Conservation (phyloP, 2,329 filamentous ascomycete genomes). For the Talaromyces sp. region DNA sequence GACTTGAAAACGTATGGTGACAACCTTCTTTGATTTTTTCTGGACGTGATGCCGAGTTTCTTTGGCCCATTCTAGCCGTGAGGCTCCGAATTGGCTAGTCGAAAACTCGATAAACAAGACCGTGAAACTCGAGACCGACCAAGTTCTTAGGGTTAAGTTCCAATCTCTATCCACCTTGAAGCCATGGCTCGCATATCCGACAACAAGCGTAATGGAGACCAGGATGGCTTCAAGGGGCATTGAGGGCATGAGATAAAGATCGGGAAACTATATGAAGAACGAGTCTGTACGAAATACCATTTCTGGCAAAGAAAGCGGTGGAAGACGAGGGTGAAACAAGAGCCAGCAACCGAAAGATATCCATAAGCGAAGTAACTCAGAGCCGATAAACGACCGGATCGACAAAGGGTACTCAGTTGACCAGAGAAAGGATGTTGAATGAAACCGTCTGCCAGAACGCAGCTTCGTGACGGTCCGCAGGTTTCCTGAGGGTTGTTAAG, state of each 20-base stretch:
- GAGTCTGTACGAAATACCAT: slow-evolving; percentile 54
- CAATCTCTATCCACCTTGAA: slow-evolving; percentile 62
- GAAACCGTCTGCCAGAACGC: not conserved
- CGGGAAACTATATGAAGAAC: slow-evolving; percentile 78
- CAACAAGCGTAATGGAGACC: slow-evolving; percentile 22
- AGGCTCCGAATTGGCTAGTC: slow-evolving; percentile 53
- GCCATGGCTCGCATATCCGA: slow-evolving; percentile 31
- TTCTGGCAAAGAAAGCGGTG: slow-evolving; percentile 33
- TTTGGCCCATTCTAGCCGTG: slow-evolving; percentile 29
- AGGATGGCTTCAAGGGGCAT: slow-evolving; percentile 38
- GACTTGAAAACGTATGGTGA: slow-evolving; percentile 42
- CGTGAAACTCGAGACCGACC: slow-evolving; percentile 71
- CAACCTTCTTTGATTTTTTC: slow-evolving; percentile 36
- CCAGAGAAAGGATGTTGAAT: not conserved
- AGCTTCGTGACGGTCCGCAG: not conserved
- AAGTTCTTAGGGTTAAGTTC: slow-evolving; percentile 95
- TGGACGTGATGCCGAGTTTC: slow-evolving; percentile 35
- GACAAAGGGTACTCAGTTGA: slow-evolving; percentile 1
- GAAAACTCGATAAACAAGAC: slow-evolving; percentile 63
- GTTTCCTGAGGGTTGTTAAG: slow-evolving; percentile 3
- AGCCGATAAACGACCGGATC: slow-evolving; percentile 9
- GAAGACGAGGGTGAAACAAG: slow-evolving; percentile 18
- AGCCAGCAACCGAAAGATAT: slow-evolving; percentile 1
- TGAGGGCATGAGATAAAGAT: slow-evolving; percentile 57
- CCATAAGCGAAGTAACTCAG: slow-evolving; percentile 7